Base-by-base conservation (phyloP, 768 basidiomycete genomes). In the Hygrocybe coccinea region DNA sequence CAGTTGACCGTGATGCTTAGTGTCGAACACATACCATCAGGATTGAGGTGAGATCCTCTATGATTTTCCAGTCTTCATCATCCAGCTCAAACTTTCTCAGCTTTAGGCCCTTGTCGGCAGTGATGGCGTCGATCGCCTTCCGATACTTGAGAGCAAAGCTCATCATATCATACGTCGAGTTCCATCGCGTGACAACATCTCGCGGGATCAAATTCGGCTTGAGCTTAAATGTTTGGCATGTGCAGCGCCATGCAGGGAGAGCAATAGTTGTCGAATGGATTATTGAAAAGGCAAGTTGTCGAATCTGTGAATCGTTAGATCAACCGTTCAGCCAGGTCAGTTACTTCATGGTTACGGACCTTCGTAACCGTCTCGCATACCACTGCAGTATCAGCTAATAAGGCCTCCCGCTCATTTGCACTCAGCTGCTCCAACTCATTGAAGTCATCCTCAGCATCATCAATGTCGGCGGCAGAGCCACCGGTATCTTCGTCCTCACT, bases 211-310 rank as follows among this genome's bases (percentile, higher is more conserved):
- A n/a, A n/a, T n/a, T n/a, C n/a, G n/a, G n/a, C n/a, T n/a, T n/a
- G n/a, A n/a, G n/a, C n/a, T n/a, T n/a, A n/a, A n/a, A n/a, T n/a
- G n/a, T n/a, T n/a, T n/a, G n/a, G n/a, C n/a, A n/a, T n/a, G n/a
- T n/a, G n/a, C n/a, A n/a, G n/a, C n/a, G n/a, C n/a, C n/a, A n/a
- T n/a, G n/a, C n/a, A n/a, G n/a, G n/a, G n/a, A n/a, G n/a, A n/a
- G n/a, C n/a, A n/a, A n/a, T n/a, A n/a, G n/a, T n/a, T n/a, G n/a
- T 61, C 0, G 68, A 72, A 54, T 70, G 56, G 7, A 68, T 57
- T 19, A 69, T 61, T 12, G 59, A 56, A 55, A 59, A 69, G 0
- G 64, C 50, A 10, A 65, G 46, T 38, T 59, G 54, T 21, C 64
- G 60, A 37, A 64, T 44, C 67, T 64, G 17, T 44, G 36, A 8